Percentiles rank a stretch among this genome's conserved stretches.
Conservation (phyloP, 1,139 yeast genomes). For the Chernovozyma sophiae-reginae region DNA sequence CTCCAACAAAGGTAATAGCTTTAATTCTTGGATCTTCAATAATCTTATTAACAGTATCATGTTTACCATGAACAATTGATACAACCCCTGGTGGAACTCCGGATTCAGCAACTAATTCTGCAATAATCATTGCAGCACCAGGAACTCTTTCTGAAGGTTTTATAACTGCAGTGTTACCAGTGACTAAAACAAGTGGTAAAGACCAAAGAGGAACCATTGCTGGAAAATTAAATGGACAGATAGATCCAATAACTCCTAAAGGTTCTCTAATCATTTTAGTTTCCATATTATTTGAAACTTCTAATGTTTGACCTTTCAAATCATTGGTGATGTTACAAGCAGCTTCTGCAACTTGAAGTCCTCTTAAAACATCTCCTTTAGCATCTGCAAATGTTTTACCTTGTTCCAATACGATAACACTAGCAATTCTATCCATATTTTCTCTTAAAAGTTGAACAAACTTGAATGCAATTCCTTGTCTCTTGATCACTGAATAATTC, state of each 20-base stretch:
- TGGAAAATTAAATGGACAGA: conserved; percentile 77
- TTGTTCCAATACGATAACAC: conserved; percentile 71
- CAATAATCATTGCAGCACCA: conserved; percentile 74
- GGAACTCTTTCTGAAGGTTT: conserved; percentile 81
- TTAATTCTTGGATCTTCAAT: conserved; percentile 73
- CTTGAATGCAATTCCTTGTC: conserved; percentile 75
- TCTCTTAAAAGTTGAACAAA: conserved; percentile 63
- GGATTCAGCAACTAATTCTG: conserved; percentile 70
- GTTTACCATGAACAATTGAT: conserved; percentile 73
- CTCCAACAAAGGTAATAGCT: conserved; percentile 77
- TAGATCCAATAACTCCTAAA: conserved; percentile 64
- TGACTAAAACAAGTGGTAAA: conserved; percentile 67
- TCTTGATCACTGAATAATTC: conserved; percentile 55
- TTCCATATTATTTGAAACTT: conserved; percentile 74
- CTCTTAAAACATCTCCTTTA: conserved; percentile 73
- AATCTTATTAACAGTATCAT: conserved; percentile 70
- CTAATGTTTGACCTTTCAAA: conserved; percentile 62
- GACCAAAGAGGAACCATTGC: conserved; percentile 89
- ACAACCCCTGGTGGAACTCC: conserved; percentile 78
- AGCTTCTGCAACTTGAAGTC: conserved; percentile 79
- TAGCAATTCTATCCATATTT: conserved; percentile 70
- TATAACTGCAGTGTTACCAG: conserved; percentile 73
- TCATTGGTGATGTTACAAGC: conserved; percentile 60
- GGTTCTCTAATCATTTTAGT: conserved; percentile 70
- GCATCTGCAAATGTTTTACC: conserved; percentile 81